A percentile compares a stretch with the other conserved stretches of the same genome.
These are phyloP conservation scores for Gossypium schwendimanii DNA, from an alignment of 441 rosid species.

Conservation along the genomic window DNA sequence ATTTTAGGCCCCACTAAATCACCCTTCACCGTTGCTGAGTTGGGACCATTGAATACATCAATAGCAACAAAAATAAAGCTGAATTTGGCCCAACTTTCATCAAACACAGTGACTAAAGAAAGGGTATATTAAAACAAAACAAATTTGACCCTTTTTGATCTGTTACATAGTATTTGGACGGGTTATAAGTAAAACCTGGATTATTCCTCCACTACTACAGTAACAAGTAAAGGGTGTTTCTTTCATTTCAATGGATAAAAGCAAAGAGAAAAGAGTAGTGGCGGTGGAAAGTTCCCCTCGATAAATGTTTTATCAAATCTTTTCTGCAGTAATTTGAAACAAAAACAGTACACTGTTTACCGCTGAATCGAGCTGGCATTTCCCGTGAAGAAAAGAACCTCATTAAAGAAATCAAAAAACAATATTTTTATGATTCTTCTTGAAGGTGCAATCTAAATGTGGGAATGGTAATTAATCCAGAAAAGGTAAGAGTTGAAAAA, in stretches of 20 bases:
- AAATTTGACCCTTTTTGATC: neutral
- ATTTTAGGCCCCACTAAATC: constrained; percentile 18
- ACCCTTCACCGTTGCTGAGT: neutral
- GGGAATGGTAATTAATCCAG: constrained; percentile 13
- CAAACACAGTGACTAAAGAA: neutral
- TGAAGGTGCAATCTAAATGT: constrained; percentile 12
- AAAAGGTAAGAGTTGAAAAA: neutral
- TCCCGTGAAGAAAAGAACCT: neutral
- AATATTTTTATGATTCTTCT: neutral
- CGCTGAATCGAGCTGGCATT: constrained; percentile 14
- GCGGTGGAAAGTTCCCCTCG: constrained; percentile 28
- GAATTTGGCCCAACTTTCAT: neutral
- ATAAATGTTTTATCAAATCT: constrained; percentile 14
- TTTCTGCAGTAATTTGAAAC: constrained; percentile 17
- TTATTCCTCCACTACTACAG: no score
- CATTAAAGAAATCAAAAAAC: neutral
- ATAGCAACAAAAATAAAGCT: neutral
- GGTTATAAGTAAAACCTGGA: neutral
- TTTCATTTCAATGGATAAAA: neutral
- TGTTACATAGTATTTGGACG: neutral
- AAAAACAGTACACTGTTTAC: constrained; percentile 10
- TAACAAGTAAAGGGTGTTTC: no score
- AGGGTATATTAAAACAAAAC: no score
- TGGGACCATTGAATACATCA: neutral
- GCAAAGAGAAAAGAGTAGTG: neutral